Conservation (phyloP, 2,329 filamentous ascomycete species). For the Colletotrichum sp. region DNA sequence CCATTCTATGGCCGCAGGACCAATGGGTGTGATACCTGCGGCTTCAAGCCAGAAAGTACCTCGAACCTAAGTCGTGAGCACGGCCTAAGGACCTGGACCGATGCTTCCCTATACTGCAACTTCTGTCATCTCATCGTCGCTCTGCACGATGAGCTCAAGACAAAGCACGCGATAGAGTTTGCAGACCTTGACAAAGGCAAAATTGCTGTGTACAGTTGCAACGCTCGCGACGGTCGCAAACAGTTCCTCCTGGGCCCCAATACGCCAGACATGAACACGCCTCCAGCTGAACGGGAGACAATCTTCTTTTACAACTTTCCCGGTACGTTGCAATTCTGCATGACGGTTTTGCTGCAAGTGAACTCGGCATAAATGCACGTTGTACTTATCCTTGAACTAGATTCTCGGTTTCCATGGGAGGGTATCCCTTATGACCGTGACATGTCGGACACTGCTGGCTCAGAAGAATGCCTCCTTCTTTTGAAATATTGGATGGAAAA, state of each 20-base stretch:
- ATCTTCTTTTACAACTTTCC: neutral
- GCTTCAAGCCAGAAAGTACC: neutral
- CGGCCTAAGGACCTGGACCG: neutral
- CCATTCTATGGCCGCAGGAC: neutral
- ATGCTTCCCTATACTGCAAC: neutral
- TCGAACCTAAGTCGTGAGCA: neutral
- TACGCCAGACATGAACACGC: neutral
- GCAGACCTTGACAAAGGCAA: neutral
- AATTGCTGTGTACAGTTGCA: neutral
- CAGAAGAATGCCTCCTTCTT: neutral
- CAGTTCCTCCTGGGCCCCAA: neutral
- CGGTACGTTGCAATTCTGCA: rapidly evolving
- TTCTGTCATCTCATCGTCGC: neutral
- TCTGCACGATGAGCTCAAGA: neutral
- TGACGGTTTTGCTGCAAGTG: neutral
- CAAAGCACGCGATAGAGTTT: rapidly evolving
- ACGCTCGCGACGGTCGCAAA: neutral
- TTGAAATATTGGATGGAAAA: neutral
- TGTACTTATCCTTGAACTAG: neutral
- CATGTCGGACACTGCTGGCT: neutral
- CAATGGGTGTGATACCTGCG: neutral
- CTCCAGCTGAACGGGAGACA: neutral
- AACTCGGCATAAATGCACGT: rapidly evolving
- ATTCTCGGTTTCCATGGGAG: neutral
- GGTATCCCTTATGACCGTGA: neutral